Percentiles rank a stretch among this genome's conserved stretches.
Conservation (phyloP, 2,329 filamentous ascomycete species). For the Aspergillus floridensis region DNA sequence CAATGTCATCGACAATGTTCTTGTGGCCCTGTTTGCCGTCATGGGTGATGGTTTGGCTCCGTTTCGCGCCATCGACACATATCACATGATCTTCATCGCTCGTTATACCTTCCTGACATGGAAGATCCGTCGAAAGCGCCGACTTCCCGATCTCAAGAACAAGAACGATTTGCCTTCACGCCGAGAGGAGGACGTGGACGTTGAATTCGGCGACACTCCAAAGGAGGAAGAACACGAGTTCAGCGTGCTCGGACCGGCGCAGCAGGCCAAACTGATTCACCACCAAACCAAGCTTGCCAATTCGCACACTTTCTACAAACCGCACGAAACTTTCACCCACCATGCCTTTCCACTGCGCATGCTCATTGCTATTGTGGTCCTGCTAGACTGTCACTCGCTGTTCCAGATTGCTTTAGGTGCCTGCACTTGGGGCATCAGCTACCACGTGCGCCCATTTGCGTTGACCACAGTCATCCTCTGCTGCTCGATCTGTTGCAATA, state of each 20-base stretch:
- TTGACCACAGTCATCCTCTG: slow-evolving; percentile 79
- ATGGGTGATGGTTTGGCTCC: slow-evolving; percentile 70
- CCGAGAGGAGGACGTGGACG: slow-evolving; percentile 43
- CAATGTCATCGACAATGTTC: slow-evolving; percentile 67
- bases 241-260: slow-evolving; percentile 62
- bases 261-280: slow-evolving; percentile 69
- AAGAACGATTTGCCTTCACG: slow-evolving; percentile 65
- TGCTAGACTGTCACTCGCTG: slow-evolving; percentile 75
- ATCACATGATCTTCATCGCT: slow-evolving; percentile 81
- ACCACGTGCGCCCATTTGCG: slow-evolving; percentile 65
- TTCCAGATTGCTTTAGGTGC: slow-evolving; percentile 77
- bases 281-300: slow-evolving; percentile 78
- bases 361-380: slow-evolving; percentile 72
- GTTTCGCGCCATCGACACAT: slow-evolving; percentile 77
- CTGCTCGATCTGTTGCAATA: slow-evolving; percentile 74
- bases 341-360: slow-evolving; percentile 72
- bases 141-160: slow-evolving; percentile 62
- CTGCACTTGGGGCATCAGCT: slow-evolving; percentile 75
- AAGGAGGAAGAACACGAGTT: slow-evolving; percentile 53
- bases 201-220: slow-evolving; percentile 43
- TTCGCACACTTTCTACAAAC: slow-evolving; percentile 85
- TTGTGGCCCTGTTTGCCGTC: slow-evolving; percentile 68
- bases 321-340: slow-evolving; percentile 80
- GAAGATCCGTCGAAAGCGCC: slow-evolving; percentile 61
- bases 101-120: slow-evolving; percentile 68